These are phyloP conservation scores for Exserohilum turcica DNA, from an alignment of 2,329 filamentous ascomycete species.

Conservation along the genomic window DNA sequence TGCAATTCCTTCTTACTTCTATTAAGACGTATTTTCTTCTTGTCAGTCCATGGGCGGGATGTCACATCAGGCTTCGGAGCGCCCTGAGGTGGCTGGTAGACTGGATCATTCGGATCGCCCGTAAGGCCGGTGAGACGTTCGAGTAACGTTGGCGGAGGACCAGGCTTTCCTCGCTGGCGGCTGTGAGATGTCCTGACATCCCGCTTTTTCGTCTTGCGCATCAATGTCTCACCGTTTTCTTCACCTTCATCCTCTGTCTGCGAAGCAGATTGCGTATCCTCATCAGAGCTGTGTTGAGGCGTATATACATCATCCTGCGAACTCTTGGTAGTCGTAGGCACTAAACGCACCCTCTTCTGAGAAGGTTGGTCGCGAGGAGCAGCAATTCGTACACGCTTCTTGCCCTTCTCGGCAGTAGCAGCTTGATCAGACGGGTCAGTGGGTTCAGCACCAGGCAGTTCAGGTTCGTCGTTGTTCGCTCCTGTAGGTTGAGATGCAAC, in stretches of 20 bases:
- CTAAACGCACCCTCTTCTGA: slow-evolving; percentile 20
- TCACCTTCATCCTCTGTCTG: slow-evolving; percentile 17
- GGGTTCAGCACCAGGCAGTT: not conserved
- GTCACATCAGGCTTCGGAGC: not conserved
- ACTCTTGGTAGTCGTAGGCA: not conserved
- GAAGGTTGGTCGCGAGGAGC: slow-evolving; percentile 13
- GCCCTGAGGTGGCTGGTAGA: slow-evolving; percentile 27
- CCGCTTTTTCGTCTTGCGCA: slow-evolving; percentile 14
- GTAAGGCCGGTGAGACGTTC: slow-evolving; percentile 44
- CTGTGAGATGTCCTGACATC: slow-evolving; percentile 1
- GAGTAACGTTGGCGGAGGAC: slow-evolving; percentile 32
- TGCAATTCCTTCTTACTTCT: slow-evolving; percentile 21
- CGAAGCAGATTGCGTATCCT: slow-evolving; percentile 13
- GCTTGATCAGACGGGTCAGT: not conserved
- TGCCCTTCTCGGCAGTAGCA: slow-evolving; percentile 8
- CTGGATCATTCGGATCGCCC: slow-evolving; percentile 37
- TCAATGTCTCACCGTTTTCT: not conserved
- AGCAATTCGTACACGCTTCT: slow-evolving; percentile 29
- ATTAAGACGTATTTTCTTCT: slow-evolving; percentile 16
- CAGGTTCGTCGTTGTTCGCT: not conserved
- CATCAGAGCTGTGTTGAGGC: slow-evolving; percentile 13
- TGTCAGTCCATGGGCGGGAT: slow-evolving; percentile 19
- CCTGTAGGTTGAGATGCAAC: not conserved
- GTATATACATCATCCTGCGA: not conserved
- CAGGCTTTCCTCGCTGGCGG: slow-evolving; percentile 14